Evolutionary conservation across 1,284 basidiomycete species (phyloP), one percentile per base, ranked within the genome.

Genomic region (Melanopsichium pennsylvanicum): DNA sequence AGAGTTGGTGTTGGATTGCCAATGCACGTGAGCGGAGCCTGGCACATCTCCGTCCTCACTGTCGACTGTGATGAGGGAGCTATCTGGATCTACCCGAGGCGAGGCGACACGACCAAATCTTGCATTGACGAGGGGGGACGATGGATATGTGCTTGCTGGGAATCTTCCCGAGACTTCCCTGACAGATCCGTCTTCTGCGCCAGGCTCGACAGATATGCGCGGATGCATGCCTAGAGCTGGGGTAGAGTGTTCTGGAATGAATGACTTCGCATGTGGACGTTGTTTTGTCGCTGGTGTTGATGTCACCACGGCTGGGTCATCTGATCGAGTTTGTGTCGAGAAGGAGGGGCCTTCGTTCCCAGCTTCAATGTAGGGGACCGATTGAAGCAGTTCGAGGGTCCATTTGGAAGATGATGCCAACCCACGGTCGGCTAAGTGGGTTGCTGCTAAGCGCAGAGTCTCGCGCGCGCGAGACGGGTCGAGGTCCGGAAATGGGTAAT

Each of bases 161-260:
- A 62, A 64, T 8, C 58, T 51, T 16, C 58, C 70, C 23, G 56
- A 61, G 11, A 32, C 40, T 11, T 66, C 67, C 15, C 40, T 34
- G 16, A 46, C 34, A 7, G 52, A 58, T 3, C 36, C 43, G 23
- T 54, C 60, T 12, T 67, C 56, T 19, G 47, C n/a, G 18, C 62
- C 42, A n/a, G 62, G 45, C 21, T 64, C 54, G 19, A 55, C 45
- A 13, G 64, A 61, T 58, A 52, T 61, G 22, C 56, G 47, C 44
- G 59, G 61, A 22, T 71, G 63, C 41, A 70, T 41, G 12, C 70
- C 70, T 3, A 79, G 36, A 9, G 76, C 76, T 5, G 76, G 76
- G 26, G 76, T 79, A 13, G 76, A 79, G 48, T 79, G 76, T 25
- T 66, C 71, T 12, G 76, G 76, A 22, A 75, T 70, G 43, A 39